Conservation (phyloP, 257 asterid genomes). For the Solanum appendiculatum region DNA sequence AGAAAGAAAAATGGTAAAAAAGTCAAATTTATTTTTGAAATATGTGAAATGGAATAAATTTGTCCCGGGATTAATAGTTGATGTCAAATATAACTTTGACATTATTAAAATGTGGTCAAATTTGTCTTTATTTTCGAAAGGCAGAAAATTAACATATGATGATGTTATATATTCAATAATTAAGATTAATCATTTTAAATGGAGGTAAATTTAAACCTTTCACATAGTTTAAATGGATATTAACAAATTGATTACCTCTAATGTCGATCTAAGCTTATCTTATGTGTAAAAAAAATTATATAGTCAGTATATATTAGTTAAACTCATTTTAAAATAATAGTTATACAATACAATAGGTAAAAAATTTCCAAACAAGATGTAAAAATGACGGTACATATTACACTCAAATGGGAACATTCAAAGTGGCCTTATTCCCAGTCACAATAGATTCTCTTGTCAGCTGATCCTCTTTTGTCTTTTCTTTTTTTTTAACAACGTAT, state of each 20-base stretch:
- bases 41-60: neutral
- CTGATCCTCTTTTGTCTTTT: neutral
- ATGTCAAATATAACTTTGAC: neutral
- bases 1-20: too few relatives aligned
- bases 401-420: neutral
- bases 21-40: neutral
- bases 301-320: too few relatives aligned
- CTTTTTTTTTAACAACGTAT: too few relatives aligned
- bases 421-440: neutral
- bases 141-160: neutral
- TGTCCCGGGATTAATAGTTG: accelerated
- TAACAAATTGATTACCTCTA: too few relatives aligned
- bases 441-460: neutral
- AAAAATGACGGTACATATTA: neutral
- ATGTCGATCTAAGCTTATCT: too few relatives aligned
- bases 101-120: neutral
- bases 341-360: neutral
- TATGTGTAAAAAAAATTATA: too few relatives aligned
- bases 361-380: neutral
- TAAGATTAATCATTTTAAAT: neutral
- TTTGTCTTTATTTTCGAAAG: neutral
- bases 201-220: too few relatives aligned
- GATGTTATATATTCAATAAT: neutral
- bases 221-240: too few relatives aligned
- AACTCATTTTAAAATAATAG: neutral